Evolutionary conservation across 2,329 filamentous ascomycete genomes (phyloP).

Genomic region (Nannizziopsis arthrosporioides): DNA sequence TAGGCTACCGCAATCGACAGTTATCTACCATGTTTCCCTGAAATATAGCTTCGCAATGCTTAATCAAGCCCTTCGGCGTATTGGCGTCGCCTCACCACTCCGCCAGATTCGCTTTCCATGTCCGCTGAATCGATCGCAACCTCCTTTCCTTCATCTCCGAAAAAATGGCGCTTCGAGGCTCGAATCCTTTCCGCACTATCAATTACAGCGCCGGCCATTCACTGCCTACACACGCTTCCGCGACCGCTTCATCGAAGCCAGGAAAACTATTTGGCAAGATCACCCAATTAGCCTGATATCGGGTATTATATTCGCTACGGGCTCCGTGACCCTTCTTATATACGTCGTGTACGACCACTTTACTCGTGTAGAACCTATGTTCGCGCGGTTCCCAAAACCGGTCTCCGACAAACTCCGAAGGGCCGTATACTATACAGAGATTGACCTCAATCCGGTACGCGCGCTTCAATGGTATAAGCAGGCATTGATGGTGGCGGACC

Average conservation of each 20-base stretch:
- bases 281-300: slow-evolving; percentile 34
- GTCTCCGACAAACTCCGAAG: slow-evolving; percentile 55
- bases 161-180: slow-evolving; percentile 4
- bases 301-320: slow-evolving; percentile 30
- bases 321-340: slow-evolving; percentile 25
- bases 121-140: slow-evolving; percentile 4
- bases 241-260: slow-evolving; percentile 27
- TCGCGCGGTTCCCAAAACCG: slow-evolving; percentile 34
- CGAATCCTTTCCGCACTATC: slow-evolving; percentile 1
- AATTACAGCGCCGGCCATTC: slow-evolving; percentile 10
- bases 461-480: slow-evolving; percentile 75
- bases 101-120: slow-evolving; percentile 12
- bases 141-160: slow-evolving; percentile 7
- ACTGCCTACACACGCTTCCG: slow-evolving; percentile 22
- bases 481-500: slow-evolving; percentile 61
- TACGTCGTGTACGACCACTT: slow-evolving; percentile 36
- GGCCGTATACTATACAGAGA: slow-evolving; percentile 77
- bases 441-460: slow-evolving; percentile 58
- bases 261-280: slow-evolving; percentile 32
- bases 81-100: slow-evolving; percentile 17
- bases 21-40: slow-evolving; percentile 4
- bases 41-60: slow-evolving; percentile 17
- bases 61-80: slow-evolving; percentile 21
- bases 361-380: slow-evolving; percentile 31
- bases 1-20: slow-evolving; percentile 6